Conservation (phyloP, 2,329 filamentous ascomycete genomes). For the Westerdykella aurantiaca region DNA sequence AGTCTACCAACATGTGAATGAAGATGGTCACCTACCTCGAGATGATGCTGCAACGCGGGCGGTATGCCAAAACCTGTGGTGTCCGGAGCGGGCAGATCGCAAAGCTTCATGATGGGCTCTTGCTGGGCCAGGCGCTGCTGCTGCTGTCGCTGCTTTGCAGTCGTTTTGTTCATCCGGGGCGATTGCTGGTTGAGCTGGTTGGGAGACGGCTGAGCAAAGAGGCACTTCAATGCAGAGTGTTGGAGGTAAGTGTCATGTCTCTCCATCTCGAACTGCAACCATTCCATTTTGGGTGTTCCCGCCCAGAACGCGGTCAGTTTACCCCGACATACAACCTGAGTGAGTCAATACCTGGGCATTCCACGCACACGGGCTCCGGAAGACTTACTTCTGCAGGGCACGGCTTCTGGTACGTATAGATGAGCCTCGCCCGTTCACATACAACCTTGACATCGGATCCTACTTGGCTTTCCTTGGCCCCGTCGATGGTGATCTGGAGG, state of each 20-base stretch:
- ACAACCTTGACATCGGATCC: constrained; percentile 65
- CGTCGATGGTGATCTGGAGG: constrained; percentile 80
- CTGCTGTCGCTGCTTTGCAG: constrained; percentile 46
- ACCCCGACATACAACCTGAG: constrained; percentile 69
- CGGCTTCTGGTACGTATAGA: constrained; percentile 82
- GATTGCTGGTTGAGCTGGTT: constrained; percentile 46
- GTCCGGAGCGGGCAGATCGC: constrained; percentile 42
- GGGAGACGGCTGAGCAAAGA: constrained; percentile 44
- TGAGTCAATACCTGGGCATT: constrained; percentile 14
- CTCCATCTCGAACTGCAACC: constrained; percentile 73
- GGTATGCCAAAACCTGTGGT: constrained; percentile 52
- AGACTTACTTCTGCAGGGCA: constrained; percentile 61
- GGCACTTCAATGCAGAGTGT: constrained; percentile 51
- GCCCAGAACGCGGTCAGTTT: constrained; percentile 75
- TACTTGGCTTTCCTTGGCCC: constrained; percentile 50
- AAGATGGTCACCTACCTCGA: constrained; percentile 49
- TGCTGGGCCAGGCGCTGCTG: constrained; percentile 26
- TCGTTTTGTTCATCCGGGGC: constrained; percentile 51
- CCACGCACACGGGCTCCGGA: not conserved
- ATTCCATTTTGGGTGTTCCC: constrained; percentile 68
- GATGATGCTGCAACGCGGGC: constrained; percentile 52
- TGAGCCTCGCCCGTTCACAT: constrained; percentile 69
- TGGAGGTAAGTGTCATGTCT: constrained; percentile 80
- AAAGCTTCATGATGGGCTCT: constrained; percentile 41
- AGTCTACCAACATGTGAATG: constrained; percentile 9